These are phyloP conservation scores for Candida vartiovaarae DNA, from an alignment of 805 yeast genomes.

Conservation along the genomic window DNA sequence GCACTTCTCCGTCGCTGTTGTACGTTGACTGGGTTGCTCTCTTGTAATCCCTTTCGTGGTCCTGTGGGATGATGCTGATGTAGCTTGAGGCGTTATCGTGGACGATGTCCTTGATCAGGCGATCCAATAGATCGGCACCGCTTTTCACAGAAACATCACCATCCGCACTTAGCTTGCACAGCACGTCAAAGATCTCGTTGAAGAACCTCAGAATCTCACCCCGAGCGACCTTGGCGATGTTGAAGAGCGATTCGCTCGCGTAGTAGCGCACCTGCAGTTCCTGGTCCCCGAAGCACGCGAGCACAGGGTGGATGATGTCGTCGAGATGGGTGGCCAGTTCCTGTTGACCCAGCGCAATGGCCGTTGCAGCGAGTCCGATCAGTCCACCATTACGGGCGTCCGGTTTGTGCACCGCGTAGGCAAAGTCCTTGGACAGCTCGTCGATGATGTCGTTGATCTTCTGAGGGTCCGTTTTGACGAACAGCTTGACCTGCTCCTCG, in stretches of 20 bases:
- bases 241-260: constrained; percentile 93
- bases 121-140: constrained; percentile 89
- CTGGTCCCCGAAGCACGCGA: constrained; percentile 94
- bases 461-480: constrained; percentile 52
- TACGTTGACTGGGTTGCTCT: constrained; percentile 35
- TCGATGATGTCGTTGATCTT: constrained; percentile 56
- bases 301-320: constrained; percentile 83
- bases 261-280: constrained; percentile 96
- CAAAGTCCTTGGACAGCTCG: constrained; percentile 70
- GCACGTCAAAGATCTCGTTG: constrained; percentile 90
- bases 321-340: constrained; percentile 81
- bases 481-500: constrained; percentile 67
- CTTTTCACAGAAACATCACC: constrained; percentile 87
- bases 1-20: constrained; percentile 51
- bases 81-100: constrained; percentile 90
- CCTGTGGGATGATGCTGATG: constrained; percentile 59
- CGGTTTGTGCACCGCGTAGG: constrained; percentile 79
- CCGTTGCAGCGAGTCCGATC: constrained; percentile 92
- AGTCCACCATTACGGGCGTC: constrained; percentile 92
- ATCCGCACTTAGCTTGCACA: constrained; percentile 86
- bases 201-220: constrained; percentile 89
- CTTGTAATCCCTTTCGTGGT: constrained; percentile 32
- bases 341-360: constrained; percentile 81
- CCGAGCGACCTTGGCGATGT: constrained; percentile 92
- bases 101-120: constrained; percentile 88